These are phyloP conservation scores for Diaporthe eres DNA, from an alignment of 2,329 filamentous ascomycete species.

Conservation along the genomic window DNA sequence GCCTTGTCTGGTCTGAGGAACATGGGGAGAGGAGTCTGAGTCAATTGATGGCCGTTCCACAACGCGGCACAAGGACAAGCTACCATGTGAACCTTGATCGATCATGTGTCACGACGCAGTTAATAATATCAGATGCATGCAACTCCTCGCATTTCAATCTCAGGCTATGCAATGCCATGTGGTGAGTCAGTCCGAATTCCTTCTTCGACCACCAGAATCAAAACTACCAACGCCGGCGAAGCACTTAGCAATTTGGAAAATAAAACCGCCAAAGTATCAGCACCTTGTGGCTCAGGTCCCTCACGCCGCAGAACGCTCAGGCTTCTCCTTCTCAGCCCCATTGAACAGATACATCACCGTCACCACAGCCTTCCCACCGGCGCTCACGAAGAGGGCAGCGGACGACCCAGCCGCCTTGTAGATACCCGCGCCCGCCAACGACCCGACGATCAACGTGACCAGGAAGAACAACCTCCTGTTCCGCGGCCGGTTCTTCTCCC, in stretches of 20 bases:
- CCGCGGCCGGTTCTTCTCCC: conserved; percentile 61
- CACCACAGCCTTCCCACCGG: conserved; percentile 61
- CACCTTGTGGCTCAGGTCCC: background rate
- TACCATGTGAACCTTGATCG: background rate
- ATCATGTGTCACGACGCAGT: background rate
- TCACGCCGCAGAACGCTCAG: conserved; percentile 2
- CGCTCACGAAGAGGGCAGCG: conserved; percentile 60
- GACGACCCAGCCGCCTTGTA: conserved; percentile 59
- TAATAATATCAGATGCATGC: conserved; percentile 6
- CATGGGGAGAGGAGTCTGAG: too few species aligned
- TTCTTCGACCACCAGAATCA: background rate
- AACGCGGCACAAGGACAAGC: background rate
- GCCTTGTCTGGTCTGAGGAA: background rate
- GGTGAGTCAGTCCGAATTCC: background rate
- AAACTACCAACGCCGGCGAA: background rate
- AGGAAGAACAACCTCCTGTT: conserved; percentile 67
- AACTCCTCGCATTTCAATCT: background rate
- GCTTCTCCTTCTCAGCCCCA: conserved; percentile 50
- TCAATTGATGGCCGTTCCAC: background rate
- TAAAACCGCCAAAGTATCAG: background rate
- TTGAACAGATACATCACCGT: conserved; percentile 61
- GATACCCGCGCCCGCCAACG: conserved; percentile 65
- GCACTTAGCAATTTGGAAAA: background rate
- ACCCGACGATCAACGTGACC: conserved; percentile 60
- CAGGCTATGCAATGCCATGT: background rate